These are phyloP conservation scores for Talaromyces piceae DNA, from an alignment of 2,329 filamentous ascomycete genomes.

Conservation along the genomic window DNA sequence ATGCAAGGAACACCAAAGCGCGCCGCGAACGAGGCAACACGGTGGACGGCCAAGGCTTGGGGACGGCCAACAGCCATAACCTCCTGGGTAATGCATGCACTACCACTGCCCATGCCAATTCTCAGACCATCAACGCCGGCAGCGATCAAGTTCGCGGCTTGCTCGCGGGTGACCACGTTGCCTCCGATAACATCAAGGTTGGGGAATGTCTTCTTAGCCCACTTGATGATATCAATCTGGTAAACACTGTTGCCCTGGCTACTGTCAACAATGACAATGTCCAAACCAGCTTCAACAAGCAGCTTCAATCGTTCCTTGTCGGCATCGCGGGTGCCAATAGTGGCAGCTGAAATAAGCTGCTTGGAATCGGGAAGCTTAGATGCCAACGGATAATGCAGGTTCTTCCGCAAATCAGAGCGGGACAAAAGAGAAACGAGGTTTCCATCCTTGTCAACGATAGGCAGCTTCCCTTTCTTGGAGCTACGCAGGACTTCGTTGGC, in stretches of 20 bases:
- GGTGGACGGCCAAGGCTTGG: conserved; percentile 87
- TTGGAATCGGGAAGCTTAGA: conserved; percentile 96
- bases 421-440: conserved; percentile 90
- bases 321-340: conserved; percentile 89
- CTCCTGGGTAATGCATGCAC: conserved; percentile 97
- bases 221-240: conserved; percentile 98
- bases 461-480: conserved; percentile 98
- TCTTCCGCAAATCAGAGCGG: conserved; percentile 96
- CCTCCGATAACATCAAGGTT: conserved; percentile 90
- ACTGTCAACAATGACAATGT: conserved; percentile 91
- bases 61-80: conserved; percentile 98
- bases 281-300: conserved; percentile 88
- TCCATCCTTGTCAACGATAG: conserved; percentile 74
- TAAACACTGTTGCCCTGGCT: conserved; percentile 98
- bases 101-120: conserved; percentile 98
- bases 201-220: conserved; percentile 80
- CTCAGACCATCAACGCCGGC: conserved; percentile 93
- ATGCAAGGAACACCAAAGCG: conserved; percentile 96
- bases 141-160: conserved; percentile 84
- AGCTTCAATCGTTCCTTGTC: conserved; percentile 81
- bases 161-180: conserved; percentile 96
- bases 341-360: conserved; percentile 90
- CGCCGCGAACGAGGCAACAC: conserved; percentile 80
- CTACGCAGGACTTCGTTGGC: conserved; percentile 88
- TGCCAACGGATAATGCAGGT: conserved; percentile 90